Evolutionary conservation across 352 stramenopile species (phyloP), one percentile per base, ranked within the genome.

Genomic region (Globisporangium mamillatum): DNA sequence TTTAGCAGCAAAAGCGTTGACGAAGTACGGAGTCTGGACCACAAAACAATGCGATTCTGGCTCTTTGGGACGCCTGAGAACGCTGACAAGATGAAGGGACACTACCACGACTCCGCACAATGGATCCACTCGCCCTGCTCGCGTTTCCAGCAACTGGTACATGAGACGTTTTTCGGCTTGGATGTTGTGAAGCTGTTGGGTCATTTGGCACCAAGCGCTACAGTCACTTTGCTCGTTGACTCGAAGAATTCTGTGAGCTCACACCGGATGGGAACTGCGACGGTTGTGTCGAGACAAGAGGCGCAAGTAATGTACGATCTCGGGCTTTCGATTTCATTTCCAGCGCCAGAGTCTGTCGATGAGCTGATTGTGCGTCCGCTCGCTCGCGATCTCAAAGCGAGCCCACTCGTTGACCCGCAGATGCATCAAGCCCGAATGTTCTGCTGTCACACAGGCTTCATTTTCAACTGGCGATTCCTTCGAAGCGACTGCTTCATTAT

Each of bases 391-490:
- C 27, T 85, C 1, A 73, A 73, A 0, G 55, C 82, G 4, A 66
- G 67, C 3, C 79, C 75, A 27, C 52, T 70, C 10, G 58, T 25
- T 5, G 25, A 60, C 22, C 14, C 65, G 3, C 3, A 0, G 9
- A 67, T 59, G n/a, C 75, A 81, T 44, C 16, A 65, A 5, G 67
- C 41, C 1, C 69, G 24, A 2, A 27, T 71, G 24, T 7, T 72
- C 4, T 78, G 68, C 27, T 50, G 25, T 2, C 68, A 62, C 2
- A 25, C 14, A 1, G 41, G 6, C 36, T 67, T 62, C 1, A n/a
- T 74, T 4, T 41, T 71, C 22, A 67, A 78, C 10, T 91, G 79
- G 82, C 81, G 73, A n/a, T 82, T 82, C 41, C 73, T 78, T 41
- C 69, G 64, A 16, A 66, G 48, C 0, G 73, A 90, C 54, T 74